These are phyloP conservation scores for Apiospora marii DNA, from an alignment of 2,329 filamentous ascomycete genomes.

Conservation along the genomic window DNA sequence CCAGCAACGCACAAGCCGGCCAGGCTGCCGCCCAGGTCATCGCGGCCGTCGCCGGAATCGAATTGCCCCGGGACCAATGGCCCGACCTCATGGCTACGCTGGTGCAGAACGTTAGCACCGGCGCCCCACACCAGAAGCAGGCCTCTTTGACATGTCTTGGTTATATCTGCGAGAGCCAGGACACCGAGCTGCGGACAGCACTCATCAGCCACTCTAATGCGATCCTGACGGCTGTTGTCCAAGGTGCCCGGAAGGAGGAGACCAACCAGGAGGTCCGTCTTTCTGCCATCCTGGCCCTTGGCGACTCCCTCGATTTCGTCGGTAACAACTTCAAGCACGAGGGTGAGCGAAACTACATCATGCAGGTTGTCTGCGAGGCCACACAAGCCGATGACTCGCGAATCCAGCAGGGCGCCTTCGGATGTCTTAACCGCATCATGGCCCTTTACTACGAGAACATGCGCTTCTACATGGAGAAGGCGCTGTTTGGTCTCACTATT, in stretches of 20 bases:
- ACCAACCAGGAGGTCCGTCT: conserved; percentile 88
- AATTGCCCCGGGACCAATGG: conserved; percentile 94
- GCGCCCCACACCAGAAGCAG: conserved; percentile 89
- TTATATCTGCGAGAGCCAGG: conserved; percentile 97
- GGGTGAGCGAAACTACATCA: conserved; percentile 99
- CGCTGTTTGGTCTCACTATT: conserved; percentile 94
- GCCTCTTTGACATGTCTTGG: conserved; percentile 95
- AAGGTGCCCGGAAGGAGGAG: conserved; percentile 97
- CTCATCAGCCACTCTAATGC: conserved; percentile 91
- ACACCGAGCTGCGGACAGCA: conserved; percentile 82
- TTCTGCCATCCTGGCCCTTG: conserved; percentile 91
- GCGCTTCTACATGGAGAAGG: conserved; percentile 99
- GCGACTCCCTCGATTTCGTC: conserved; percentile 97
- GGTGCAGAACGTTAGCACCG: conserved; percentile 91
- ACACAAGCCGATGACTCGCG: conserved; percentile 90
- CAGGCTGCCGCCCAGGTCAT: conserved; percentile 94
- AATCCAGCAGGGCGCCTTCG: conserved; percentile 95
- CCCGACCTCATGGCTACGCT: conserved; percentile 86
- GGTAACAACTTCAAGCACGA: conserved; percentile 99
- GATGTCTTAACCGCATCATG: conserved; percentile 99
- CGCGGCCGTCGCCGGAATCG: conserved; percentile 91
- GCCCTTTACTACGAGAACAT: conserved; percentile 99
- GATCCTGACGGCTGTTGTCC: conserved; percentile 96
- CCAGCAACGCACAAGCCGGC: conserved; percentile 82
- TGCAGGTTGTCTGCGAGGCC: conserved; percentile 99